phyloP scores from a whole-genome alignment of 805 yeast species.

The Diddensiella santjacobensis region DNA sequence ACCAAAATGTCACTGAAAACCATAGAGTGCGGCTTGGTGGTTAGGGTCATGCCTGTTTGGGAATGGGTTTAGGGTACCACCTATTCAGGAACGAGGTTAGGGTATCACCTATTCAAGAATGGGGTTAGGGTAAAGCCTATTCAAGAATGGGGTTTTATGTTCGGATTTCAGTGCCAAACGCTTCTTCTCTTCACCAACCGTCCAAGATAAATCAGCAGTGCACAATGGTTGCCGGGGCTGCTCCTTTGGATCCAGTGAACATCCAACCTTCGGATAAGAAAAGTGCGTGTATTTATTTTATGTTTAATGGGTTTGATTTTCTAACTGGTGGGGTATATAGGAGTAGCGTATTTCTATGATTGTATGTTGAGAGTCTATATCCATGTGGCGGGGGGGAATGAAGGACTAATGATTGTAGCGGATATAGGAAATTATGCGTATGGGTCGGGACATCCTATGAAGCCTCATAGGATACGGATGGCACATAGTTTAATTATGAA shows the following conservation, averaged over 20 bases:
- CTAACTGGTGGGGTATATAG: slow-evolving; percentile 6
- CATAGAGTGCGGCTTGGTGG: too few species aligned
- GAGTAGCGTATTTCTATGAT: slow-evolving; percentile 78
- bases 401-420: slow-evolving; percentile 35
- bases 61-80: too few species aligned
- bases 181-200: too few species aligned
- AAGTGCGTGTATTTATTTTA: slow-evolving; percentile 7
- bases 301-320: too few species aligned
- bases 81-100: too few species aligned
- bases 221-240: slow-evolving; percentile 4
- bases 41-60: too few species aligned
- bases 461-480: slow-evolving; percentile 98
- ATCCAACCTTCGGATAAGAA: slow-evolving; percentile 17
- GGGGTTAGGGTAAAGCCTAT: too few species aligned
- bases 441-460: slow-evolving; percentile 99
- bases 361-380: slow-evolving; percentile 34
- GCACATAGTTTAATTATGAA: slow-evolving; percentile 96
- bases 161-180: too few species aligned
- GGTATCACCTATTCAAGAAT: too few species aligned
- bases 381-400: neutral
- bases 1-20: too few species aligned
- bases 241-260: slow-evolving; percentile 17
- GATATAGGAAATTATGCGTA: slow-evolving; percentile 98
- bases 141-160: too few species aligned
- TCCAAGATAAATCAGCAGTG: too few species aligned